phyloP scores from a whole-genome alignment of 192 early-diverging fungal genomes.

The Haplosporangium gracile region DNA sequence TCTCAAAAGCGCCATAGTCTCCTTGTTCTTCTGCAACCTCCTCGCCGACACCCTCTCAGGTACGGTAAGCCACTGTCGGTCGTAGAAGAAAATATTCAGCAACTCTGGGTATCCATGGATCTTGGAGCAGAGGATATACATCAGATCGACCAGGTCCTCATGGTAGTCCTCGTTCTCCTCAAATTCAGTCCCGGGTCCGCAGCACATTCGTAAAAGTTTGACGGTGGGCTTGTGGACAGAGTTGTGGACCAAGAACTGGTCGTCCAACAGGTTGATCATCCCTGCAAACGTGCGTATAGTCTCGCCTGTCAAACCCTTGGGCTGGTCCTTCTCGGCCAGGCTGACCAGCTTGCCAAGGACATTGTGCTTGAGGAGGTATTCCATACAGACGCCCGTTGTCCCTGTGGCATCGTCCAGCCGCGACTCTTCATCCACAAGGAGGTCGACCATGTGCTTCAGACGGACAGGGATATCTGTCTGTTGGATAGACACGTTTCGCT shows the following conservation, averaged over 20 bases:
- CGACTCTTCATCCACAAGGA: constrained; percentile 90
- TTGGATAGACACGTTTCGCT: constrained; percentile 61
- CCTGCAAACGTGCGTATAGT: constrained; percentile 82
- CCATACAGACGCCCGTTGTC: constrained; percentile 89
- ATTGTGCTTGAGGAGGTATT: constrained; percentile 87
- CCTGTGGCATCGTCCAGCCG: constrained; percentile 73
- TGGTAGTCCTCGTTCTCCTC: constrained; percentile 66
- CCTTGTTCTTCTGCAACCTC: constrained; percentile 31
- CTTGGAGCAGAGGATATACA: constrained; percentile 84
- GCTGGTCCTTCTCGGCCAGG: constrained; percentile 78
- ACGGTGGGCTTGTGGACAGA: constrained; percentile 89
- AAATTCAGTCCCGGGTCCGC: constrained; percentile 63
- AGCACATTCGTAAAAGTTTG: constrained; percentile 76
- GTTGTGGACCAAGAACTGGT: constrained; percentile 91
- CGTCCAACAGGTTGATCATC: constrained; percentile 89
- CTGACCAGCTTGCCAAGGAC: constrained; percentile 83
- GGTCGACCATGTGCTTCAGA: constrained; percentile 86
- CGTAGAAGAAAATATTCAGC: constrained; percentile 84
- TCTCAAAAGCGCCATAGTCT: constrained; percentile 42
- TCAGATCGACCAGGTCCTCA: constrained; percentile 77
- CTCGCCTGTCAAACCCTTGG: constrained; percentile 81
- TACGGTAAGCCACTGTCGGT: constrained; percentile 70
- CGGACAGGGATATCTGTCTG: constrained; percentile 83
- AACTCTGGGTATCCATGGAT: constrained; percentile 84
- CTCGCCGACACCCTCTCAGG: constrained; percentile 60